Evolutionary conservation across 352 stramenopile genomes (phyloP).

Genomic region (Lagenidium giganteum): DNA sequence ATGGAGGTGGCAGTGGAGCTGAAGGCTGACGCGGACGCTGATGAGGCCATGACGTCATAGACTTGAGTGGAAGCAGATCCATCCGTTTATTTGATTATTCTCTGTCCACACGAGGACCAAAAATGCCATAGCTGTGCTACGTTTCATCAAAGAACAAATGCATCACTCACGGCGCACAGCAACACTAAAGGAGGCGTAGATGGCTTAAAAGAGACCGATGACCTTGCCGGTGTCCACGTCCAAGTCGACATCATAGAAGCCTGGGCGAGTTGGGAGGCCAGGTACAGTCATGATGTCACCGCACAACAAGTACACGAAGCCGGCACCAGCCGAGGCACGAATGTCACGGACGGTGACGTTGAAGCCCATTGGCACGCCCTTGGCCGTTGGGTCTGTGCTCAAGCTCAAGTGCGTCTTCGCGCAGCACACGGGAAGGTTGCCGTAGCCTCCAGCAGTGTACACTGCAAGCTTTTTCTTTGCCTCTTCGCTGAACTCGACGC

Average conservation of each 20-base stretch:
- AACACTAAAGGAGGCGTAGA: too few species aligned
- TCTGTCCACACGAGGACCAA: too few species aligned
- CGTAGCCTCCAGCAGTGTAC: constrained; percentile 80
- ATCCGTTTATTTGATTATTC: too few species aligned
- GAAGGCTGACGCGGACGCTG: constrained; percentile 11
- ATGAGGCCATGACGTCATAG: background rate
- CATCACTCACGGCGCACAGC: too few species aligned
- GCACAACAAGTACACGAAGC: constrained; percentile 94
- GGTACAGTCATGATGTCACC: constrained; percentile 99
- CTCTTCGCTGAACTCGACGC: constrained; percentile 93
- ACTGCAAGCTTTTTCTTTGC: constrained; percentile 93
- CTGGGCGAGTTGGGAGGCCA: constrained; percentile 95
- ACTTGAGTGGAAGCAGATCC: constrained; percentile 1
- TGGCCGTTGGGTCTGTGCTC: constrained; percentile 90
- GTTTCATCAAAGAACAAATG: too few species aligned
- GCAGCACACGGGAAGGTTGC: constrained; percentile 92
- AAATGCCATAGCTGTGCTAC: too few species aligned
- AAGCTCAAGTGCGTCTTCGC: constrained; percentile 99
- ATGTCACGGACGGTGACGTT: constrained; percentile 94
- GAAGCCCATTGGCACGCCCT: constrained; percentile 94
- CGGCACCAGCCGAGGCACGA: constrained; percentile 92
- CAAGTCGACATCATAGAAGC: constrained; percentile 99
- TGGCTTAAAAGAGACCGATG: constrained; percentile 90
- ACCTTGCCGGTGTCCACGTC: constrained; percentile 93
- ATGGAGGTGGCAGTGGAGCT: constrained; percentile 34